A percentile compares a stretch with the other conserved stretches of the same genome.
These are phyloP conservation scores for Fagus crenata DNA, from an alignment of 306 rosid genomes.

Conservation along the genomic window DNA sequence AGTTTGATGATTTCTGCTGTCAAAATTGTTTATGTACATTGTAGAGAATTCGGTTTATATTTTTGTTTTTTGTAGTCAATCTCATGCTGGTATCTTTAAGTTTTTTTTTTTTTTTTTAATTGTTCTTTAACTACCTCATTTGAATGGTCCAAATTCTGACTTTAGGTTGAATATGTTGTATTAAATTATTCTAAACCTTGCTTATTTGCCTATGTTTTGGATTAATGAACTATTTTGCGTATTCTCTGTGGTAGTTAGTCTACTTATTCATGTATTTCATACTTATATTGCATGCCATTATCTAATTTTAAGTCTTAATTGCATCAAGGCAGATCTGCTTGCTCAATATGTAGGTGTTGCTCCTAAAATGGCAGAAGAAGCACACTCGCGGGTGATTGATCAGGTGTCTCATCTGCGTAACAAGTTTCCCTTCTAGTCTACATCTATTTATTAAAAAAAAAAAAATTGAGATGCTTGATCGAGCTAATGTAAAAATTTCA, in stretches of 20 bases:
- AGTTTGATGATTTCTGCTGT: background rate
- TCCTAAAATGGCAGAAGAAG: slow-evolving; percentile 98
- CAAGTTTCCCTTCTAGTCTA: background rate
- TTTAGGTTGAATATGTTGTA: background rate
- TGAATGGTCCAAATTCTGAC: background rate
- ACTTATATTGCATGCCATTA: background rate
- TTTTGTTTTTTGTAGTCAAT: background rate
- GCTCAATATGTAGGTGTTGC: slow-evolving; percentile 89
- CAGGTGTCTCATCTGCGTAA: slow-evolving; percentile 45
- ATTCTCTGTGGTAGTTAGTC: background rate
- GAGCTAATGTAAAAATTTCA: background rate
- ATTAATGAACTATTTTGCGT: background rate
- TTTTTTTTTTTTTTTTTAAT: background rate
- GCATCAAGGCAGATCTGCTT: slow-evolving; percentile 81
- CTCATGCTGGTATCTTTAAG: background rate
- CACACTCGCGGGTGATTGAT: slow-evolving; percentile 82
- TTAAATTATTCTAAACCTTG: background rate
- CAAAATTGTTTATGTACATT: background rate
- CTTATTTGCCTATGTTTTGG: background rate
- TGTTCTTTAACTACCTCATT: background rate
- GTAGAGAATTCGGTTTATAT: background rate
- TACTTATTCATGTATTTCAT: background rate
- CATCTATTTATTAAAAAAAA: background rate
- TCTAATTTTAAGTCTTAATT: slow-evolving; percentile 35
- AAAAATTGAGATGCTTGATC: background rate